Conservation (phyloP, 2,329 filamentous ascomycete species). For the Gyromitra esculenta region DNA sequence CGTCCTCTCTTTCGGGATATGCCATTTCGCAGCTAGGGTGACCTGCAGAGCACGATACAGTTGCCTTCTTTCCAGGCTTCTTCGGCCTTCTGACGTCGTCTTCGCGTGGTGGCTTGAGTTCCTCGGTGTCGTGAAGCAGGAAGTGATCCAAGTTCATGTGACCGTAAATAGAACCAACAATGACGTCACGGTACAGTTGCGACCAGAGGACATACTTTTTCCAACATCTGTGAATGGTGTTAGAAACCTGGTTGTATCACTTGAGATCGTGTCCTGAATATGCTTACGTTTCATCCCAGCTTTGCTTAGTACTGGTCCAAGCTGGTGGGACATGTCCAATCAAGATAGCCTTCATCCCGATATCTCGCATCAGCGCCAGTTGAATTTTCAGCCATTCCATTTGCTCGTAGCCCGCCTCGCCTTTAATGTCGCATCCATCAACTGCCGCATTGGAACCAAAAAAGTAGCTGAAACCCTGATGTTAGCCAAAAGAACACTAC, state of each 20-base stretch:
- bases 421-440: constrained; percentile 81
- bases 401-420: constrained; percentile 90
- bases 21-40: constrained; percentile 58
- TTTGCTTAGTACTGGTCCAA: constrained; percentile 81
- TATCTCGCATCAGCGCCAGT: constrained; percentile 80
- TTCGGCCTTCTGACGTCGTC: constrained; percentile 57
- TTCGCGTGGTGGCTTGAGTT: constrained; percentile 71
- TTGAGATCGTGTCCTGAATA: background rate
- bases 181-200: constrained; percentile 87
- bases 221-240: constrained; percentile 76
- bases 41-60: constrained; percentile 54
- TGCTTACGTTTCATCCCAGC: constrained; percentile 78
- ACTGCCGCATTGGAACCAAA: constrained; percentile 93
- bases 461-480: constrained; percentile 71
- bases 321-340: constrained; percentile 95
- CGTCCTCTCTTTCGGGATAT: constrained; percentile 62
- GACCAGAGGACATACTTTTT: constrained; percentile 95
- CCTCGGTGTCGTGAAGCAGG: constrained; percentile 83
- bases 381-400: constrained; percentile 96
- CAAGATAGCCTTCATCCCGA: constrained; percentile 92
- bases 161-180: constrained; percentile 81
- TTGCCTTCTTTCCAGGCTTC: constrained; percentile 50
- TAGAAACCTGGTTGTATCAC: constrained; percentile 22
- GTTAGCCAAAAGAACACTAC: constrained; percentile 32
- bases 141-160: constrained; percentile 99